Percentiles rank a stretch among this genome's conserved stretches.
These are phyloP conservation scores for Leptographium galeiforme DNA, from an alignment of 2,329 filamentous ascomycete genomes.

Conservation along the genomic window DNA sequence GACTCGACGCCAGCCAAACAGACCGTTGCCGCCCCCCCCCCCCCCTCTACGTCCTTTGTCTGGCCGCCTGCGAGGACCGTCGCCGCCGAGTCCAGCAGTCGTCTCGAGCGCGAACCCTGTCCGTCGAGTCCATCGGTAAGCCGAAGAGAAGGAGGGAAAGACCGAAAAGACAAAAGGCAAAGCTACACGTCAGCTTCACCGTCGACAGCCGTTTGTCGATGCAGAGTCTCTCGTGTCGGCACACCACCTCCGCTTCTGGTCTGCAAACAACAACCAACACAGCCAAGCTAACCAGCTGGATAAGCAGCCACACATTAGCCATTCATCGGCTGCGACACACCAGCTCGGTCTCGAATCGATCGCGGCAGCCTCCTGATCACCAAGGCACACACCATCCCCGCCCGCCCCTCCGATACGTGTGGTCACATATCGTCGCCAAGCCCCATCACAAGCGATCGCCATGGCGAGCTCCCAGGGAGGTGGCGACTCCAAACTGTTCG, in stretches of 20 bases:
- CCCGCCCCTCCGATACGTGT: background rate
- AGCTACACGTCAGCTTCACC: too few species aligned
- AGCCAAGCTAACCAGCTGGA: background rate
- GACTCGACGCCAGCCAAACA: too few species aligned
- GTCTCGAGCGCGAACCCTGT: too few species aligned
- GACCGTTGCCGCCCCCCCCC: too few species aligned
- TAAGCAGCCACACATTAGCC: background rate
- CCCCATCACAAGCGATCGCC: slow-evolving; percentile 6
- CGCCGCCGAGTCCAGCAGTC: too few species aligned
- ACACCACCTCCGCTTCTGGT: background rate
- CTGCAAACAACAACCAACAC: background rate
- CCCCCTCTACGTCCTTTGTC: too few species aligned
- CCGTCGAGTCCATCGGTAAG: too few species aligned
- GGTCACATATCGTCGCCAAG: background rate
- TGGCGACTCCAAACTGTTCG: slow-evolving; percentile 98
- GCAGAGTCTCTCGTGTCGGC: too few species aligned
- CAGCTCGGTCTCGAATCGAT: background rate
- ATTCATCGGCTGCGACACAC: background rate
- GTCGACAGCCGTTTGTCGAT: too few species aligned
- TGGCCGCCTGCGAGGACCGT: too few species aligned
- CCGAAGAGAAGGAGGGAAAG: too few species aligned
- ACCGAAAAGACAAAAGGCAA: too few species aligned
- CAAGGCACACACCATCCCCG: background rate
- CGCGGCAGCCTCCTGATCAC: background rate
- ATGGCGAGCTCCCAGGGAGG: slow-evolving; percentile 50